Evolutionary conservation across 2,329 filamentous ascomycete species (phyloP), one percentile per base, ranked within the genome.

Genomic region (Nemania bipapillata): DNA sequence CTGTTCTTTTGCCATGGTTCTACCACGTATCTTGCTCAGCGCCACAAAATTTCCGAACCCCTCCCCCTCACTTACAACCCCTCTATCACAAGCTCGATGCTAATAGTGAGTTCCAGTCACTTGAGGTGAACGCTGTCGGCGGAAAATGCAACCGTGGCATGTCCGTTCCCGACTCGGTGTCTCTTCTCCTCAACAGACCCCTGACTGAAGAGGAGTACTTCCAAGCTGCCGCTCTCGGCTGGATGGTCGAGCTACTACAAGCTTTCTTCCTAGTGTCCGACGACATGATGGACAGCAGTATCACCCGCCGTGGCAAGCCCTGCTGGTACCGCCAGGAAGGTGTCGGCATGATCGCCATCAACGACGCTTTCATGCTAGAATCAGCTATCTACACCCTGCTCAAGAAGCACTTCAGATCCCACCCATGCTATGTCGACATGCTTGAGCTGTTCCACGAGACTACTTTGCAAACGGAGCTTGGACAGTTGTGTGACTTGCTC

Each of bases 121-220:
- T 98, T 77, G 88, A 94, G 79, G 87, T 89, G 83, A 99, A 99
- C 84, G 89, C 93, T 6, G 85, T 96, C 62, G 96, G 96, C 75
- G 96, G 96, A 79, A 99, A 99, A 86, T 97, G 94, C 86, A 99
- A 99, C 85, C 93, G 96, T 78, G 96, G 96, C 83, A 96, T 99
- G 89, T 98, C 94, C 55, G 95, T 98, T 69, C 91, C 96, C 74
- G 96, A 99, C 83, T 96, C 94, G 54, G 90, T 91, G 73, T 91
- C 93, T 73, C 85, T 96, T 76, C 89, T 98, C 71, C 88, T 94
- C 78, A 86, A 82, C 74, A 84, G 88, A 74, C 84, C 91, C 63
- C 89, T 98, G 72, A 88, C 85, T 73, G 87, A 92, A 70, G 88
- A 95, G 66, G 91, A 98, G 83, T 97, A 94, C 86, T 96, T 96